phyloP scores from a whole-genome alignment of 352 stramenopile species.

The Stephanocyclus meneghinianus region DNA sequence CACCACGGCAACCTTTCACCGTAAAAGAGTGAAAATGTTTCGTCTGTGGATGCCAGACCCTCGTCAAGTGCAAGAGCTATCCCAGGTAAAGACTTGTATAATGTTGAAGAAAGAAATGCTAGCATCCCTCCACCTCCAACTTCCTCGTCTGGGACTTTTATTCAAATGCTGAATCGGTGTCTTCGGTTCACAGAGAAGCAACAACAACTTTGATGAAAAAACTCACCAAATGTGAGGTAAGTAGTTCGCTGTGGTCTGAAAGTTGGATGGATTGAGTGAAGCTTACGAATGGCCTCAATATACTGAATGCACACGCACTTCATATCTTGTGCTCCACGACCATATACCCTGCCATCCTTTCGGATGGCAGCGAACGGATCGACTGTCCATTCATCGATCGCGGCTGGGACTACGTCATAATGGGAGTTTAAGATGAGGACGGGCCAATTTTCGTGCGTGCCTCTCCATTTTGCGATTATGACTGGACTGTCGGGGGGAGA shows the following conservation, averaged over 20 bases:
- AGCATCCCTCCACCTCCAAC: slow-evolving; percentile 93
- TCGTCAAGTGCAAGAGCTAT: slow-evolving; percentile 93
- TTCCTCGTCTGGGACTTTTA: slow-evolving; percentile 86
- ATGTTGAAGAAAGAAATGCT: slow-evolving; percentile 85
- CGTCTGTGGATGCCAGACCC: slow-evolving; percentile 87
- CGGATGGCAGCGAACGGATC: slow-evolving; percentile 89
- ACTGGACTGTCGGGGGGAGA: slow-evolving; percentile 71
- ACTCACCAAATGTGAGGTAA: slow-evolving; percentile 86
- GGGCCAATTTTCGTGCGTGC: slow-evolving; percentile 85
- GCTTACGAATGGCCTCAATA: slow-evolving; percentile 86
- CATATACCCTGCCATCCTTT: slow-evolving; percentile 90
- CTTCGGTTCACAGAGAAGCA: slow-evolving; percentile 87
- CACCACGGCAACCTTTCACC: slow-evolving; percentile 92
- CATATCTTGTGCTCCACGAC: slow-evolving; percentile 87
- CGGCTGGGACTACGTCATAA: slow-evolving; percentile 95
- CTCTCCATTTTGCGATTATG: slow-evolving; percentile 89
- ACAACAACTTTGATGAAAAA: neutral
- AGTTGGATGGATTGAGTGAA: slow-evolving; percentile 60
- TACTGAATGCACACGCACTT: slow-evolving; percentile 86
- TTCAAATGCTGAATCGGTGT: neutral
- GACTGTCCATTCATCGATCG: slow-evolving; percentile 86
- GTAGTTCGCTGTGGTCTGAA: slow-evolving; percentile 88
- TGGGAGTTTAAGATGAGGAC: slow-evolving; percentile 92
- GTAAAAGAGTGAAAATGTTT: slow-evolving; percentile 94
- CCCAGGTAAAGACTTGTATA: slow-evolving; percentile 85